phyloP scores from a whole-genome alignment of 306 rosid genomes.

The Dryas alaskensis region DNA sequence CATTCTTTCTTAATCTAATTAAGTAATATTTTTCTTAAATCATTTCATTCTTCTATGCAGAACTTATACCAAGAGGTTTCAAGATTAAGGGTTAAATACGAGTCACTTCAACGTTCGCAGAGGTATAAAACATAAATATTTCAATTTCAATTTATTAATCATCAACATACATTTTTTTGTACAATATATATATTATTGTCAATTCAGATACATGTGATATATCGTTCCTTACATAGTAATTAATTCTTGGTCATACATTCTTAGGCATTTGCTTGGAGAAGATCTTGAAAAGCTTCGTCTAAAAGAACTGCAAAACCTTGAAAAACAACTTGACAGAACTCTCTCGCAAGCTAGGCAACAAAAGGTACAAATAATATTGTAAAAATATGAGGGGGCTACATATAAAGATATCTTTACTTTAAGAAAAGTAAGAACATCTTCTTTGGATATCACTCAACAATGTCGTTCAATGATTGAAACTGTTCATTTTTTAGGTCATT shows the following conservation, averaged over 20 bases:
- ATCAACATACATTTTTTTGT: neutral
- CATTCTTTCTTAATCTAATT: neutral
- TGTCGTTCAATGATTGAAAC: no score
- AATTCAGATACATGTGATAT: no score
- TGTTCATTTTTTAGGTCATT: no score
- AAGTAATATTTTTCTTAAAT: neutral
- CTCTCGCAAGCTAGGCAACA: conserved; percentile 50
- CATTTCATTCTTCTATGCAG: conserved; percentile 34
- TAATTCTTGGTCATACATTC: conserved; percentile 6
- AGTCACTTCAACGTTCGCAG: conserved; percentile 63
- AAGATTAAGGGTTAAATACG: conserved; percentile 47
- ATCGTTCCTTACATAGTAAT: neutral
- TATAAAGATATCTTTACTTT: no score
- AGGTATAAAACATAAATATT: conserved; percentile 34
- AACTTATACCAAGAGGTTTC: conserved; percentile 46
- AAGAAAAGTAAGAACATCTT: no score
- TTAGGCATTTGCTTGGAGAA: conserved; percentile 76
- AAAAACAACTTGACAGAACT: conserved; percentile 61
- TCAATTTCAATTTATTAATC: neutral
- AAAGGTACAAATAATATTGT: conserved; percentile 40
- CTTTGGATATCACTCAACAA: no score
- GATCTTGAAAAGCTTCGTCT: conserved; percentile 58
- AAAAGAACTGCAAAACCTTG: conserved; percentile 59
- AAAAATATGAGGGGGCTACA: no score
- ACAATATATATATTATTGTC: no score